These are phyloP conservation scores for Colletotrichum sp. DNA, from an alignment of 2,329 filamentous ascomycete genomes.

Conservation along the genomic window DNA sequence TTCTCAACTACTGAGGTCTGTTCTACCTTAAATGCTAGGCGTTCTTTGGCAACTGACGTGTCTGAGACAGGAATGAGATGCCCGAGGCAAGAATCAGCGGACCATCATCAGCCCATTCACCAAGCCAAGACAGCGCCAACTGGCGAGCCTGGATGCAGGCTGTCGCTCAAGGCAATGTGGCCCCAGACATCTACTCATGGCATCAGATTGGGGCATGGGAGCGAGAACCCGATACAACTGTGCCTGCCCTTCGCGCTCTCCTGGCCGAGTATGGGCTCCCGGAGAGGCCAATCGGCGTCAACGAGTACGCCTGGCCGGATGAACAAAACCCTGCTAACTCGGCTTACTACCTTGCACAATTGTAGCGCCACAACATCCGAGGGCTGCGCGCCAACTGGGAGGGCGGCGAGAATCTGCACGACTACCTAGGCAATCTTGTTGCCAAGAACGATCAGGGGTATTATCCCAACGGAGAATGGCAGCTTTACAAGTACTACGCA, in stretches of 20 bases:
- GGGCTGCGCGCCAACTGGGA: constrained; percentile 53
- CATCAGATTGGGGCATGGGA: not conserved
- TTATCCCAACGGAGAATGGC: not conserved
- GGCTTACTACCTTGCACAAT: constrained; percentile 50
- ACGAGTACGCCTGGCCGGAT: constrained; percentile 47
- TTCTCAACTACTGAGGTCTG: not conserved
- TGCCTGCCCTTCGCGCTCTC: constrained; percentile 26
- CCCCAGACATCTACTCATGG: not conserved
- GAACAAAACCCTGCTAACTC: constrained; percentile 46
- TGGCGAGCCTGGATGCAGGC: not conserved
- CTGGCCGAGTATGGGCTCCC: constrained; percentile 34
- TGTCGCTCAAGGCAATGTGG: not conserved
- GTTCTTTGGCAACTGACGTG: not conserved
- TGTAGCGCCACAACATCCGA: constrained; percentile 47
- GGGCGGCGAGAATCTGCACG: constrained; percentile 42
- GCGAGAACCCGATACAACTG: not conserved
- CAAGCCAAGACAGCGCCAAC: not conserved
- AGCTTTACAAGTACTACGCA: not conserved
- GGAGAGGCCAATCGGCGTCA: constrained; percentile 45
- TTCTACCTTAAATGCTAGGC: fast-evolving
- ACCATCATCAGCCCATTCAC: not conserved
- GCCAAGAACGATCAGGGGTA: not conserved
- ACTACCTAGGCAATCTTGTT: constrained; percentile 44
- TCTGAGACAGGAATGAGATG: not conserved
- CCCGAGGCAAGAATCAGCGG: not conserved